Percentiles rank a stretch among this genome's conserved stretches.
These are phyloP conservation scores for Trichoderma harzianum DNA, from an alignment of 2,329 filamentous ascomycete genomes.

Conservation along the genomic window DNA sequence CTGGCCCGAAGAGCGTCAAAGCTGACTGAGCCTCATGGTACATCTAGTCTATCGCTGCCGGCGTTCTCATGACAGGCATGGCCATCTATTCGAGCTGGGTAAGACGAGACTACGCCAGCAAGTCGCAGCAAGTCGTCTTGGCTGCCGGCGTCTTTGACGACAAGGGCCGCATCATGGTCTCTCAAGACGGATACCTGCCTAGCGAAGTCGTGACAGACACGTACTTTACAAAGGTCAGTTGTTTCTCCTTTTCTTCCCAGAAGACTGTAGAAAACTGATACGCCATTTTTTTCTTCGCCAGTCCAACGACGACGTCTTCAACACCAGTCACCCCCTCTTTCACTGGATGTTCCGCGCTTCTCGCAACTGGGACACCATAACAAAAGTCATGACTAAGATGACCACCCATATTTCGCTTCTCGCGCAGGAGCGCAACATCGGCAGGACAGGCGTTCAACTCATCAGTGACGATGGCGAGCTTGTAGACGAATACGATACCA, in stretches of 20 bases:
- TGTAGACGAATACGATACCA: not conserved
- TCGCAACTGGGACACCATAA: not conserved
- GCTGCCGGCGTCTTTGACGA: not conserved
- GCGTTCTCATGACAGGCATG: not conserved
- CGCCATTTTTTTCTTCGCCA: not conserved
- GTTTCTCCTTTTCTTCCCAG: not conserved
- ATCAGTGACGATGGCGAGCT: not conserved
- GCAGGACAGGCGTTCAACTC: not conserved
- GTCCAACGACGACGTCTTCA: not conserved
- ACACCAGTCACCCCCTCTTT: not conserved
- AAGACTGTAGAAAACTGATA: not conserved
- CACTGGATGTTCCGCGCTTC: not conserved
- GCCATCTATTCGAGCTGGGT: not conserved
- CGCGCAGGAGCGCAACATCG: not conserved
- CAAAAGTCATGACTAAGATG: not conserved
- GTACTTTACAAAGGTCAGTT: not conserved
- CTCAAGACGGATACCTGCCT: not conserved
- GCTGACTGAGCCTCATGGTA: not conserved
- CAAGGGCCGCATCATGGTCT: not conserved
- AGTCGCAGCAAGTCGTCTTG: not conserved
- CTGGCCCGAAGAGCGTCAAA: fast-evolving
- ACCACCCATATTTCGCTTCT: not conserved
- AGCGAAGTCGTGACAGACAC: not conserved
- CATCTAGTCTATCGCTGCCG: not conserved
- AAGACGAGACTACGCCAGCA: not conserved